These are phyloP conservation scores for Drosera spatulata DNA, from an alignment of 179 eudicot species.

Conservation along the genomic window DNA sequence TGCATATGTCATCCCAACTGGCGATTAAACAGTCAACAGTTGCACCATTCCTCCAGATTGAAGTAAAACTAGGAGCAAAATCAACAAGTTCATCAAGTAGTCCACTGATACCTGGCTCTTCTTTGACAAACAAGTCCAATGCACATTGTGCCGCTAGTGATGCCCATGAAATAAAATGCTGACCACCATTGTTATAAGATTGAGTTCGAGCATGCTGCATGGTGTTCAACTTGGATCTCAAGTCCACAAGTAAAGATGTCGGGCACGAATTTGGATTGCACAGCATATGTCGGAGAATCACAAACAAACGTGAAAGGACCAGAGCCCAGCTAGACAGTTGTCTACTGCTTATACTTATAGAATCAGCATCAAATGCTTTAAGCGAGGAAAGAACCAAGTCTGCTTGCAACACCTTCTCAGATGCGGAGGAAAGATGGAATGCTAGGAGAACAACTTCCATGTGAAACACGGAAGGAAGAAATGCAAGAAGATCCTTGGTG, in stretches of 20 bases:
- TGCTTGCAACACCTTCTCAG: slow-evolving; percentile 52
- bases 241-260: slow-evolving; percentile 58
- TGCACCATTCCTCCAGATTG: slow-evolving; percentile 28
- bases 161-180: slow-evolving; percentile 47
- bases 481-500: slow-evolving; percentile 42
- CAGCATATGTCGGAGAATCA: slow-evolving; percentile 81
- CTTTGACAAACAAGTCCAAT: slow-evolving; percentile 29
- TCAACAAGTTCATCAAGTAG: slow-evolving; percentile 74
- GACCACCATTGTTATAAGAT: slow-evolving; percentile 20
- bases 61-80: slow-evolving; percentile 60
- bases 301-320: slow-evolving; percentile 68
- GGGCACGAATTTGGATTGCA: slow-evolving; percentile 72
- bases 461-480: slow-evolving; percentile 78
- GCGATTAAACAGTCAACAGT: slow-evolving; percentile 23
- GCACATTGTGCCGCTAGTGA: slow-evolving; percentile 41
- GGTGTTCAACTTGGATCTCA: slow-evolving; percentile 64
- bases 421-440: slow-evolving; percentile 82
- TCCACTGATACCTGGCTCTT: slow-evolving; percentile 26
- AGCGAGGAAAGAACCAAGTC: slow-evolving; percentile 46
- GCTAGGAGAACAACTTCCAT: slow-evolving; percentile 87
- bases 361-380: slow-evolving; percentile 28
- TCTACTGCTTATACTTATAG: slow-evolving; percentile 24
- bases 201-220: slow-evolving; percentile 28
- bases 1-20: slow-evolving; percentile 43
- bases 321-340: slow-evolving; percentile 84